A percentile compares a stretch with the other conserved stretches of the same genome.
These are phyloP conservation scores for Pochonia chlamydosporia DNA, from an alignment of 2,329 filamentous ascomycete species.

Conservation along the genomic window DNA sequence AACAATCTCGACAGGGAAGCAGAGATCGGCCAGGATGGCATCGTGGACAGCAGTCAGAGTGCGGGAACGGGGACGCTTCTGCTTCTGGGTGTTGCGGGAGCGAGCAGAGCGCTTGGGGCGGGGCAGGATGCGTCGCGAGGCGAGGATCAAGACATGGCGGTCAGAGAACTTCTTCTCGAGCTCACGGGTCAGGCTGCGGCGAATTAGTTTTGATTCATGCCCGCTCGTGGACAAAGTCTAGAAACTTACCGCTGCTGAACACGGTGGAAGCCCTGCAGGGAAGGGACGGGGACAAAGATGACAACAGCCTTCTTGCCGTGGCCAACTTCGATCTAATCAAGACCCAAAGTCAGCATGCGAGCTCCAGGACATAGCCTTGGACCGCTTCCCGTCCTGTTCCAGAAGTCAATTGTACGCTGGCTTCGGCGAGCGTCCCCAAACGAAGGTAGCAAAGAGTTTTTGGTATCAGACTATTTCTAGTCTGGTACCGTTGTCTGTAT, in stretches of 20 bases:
- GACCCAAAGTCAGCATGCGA: conserved; percentile 70
- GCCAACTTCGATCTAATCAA: conserved; percentile 94
- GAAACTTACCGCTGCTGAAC: conserved; percentile 94
- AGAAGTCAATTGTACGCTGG: conserved; percentile 36
- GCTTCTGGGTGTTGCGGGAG: conserved; percentile 91
- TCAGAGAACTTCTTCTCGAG: conserved; percentile 99
- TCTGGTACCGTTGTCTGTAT: not conserved
- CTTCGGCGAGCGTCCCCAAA: conserved; percentile 21
- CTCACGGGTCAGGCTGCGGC: conserved; percentile 92
- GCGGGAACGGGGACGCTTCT: conserved; percentile 97
- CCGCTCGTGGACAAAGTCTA: not conserved
- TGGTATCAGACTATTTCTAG: conserved; percentile 18
- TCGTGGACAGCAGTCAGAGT: conserved; percentile 99
- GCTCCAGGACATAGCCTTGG: conserved; percentile 66
- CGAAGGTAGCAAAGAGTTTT: conserved; percentile 13
- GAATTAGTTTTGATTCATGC: conserved; percentile 15
- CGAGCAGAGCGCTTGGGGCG: conserved; percentile 97
- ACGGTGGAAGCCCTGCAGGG: conserved; percentile 97
- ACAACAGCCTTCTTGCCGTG: conserved; percentile 99
- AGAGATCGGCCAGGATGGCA: conserved; percentile 93
- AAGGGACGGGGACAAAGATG: conserved; percentile 99
- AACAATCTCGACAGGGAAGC: conserved; percentile 99
- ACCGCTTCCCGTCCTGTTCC: conserved; percentile 73
- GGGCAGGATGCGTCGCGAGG: conserved; percentile 96
- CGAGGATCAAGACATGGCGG: conserved; percentile 98